These are phyloP conservation scores for Chaetomidium leptoderma DNA, from an alignment of 495 filamentous ascomycete genomes.

Conservation along the genomic window DNA sequence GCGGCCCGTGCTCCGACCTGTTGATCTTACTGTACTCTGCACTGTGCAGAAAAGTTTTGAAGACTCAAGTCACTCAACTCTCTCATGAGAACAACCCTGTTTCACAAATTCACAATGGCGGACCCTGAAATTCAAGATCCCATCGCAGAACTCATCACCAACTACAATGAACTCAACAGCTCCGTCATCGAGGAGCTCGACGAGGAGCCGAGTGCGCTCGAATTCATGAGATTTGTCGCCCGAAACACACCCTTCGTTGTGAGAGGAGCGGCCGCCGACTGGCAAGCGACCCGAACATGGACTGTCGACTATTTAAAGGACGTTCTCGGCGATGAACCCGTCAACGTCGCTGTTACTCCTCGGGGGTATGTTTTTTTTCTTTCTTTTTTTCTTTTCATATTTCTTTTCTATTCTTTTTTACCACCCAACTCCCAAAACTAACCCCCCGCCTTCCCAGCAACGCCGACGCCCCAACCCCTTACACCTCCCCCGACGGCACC, in stretches of 20 bases:
- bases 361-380: constrained; percentile 56
- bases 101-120: constrained; percentile 11
- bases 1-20: no score
- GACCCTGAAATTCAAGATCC: constrained; percentile 26
- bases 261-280: constrained; percentile 51
- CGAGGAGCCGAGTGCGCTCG: constrained; percentile 61
- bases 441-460: constrained; percentile 45
- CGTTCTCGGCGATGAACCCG: constrained; percentile 46
- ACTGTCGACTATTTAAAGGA: constrained; percentile 49
- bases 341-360: constrained; percentile 71
- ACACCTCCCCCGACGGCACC: constrained; percentile 23
- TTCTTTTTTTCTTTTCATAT: no score
- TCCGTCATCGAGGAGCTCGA: constrained; percentile 50
- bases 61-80: neutral
- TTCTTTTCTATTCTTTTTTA: neutral
- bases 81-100: neutral
- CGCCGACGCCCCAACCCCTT: constrained; percentile 54
- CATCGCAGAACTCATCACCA: constrained; percentile 53
- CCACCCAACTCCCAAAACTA: neutral
- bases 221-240: constrained; percentile 68
- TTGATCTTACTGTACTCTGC: no score
- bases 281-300: constrained; percentile 59
- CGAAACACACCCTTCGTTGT: constrained; percentile 68
- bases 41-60: no score
- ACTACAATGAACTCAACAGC: constrained; percentile 66